Base-by-base conservation (phyloP, 2,329 filamentous ascomycete genomes). In the Onygenales sp. region DNA sequence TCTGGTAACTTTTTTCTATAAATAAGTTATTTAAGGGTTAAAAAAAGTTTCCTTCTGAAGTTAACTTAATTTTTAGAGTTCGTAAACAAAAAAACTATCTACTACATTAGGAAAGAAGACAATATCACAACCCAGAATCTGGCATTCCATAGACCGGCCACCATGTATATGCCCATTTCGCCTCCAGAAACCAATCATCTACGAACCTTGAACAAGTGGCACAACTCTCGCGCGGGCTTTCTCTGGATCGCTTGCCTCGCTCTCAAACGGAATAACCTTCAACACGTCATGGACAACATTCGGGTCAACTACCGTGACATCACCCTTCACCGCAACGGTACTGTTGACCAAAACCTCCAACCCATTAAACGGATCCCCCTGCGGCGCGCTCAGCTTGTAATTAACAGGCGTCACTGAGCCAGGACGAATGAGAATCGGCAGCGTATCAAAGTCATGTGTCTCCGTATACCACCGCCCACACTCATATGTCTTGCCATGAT, bases 371-470 rank as follows among this genome's bases (percentile, higher is more conserved):
- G 65, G 58, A 57, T 65, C 62, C 42, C 57, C 62, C 36, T 66
- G 59, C 2, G 66, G 64, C 3, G 52, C 58, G 49, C 59, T 62
- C 46, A 68, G 43, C 43, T 54, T 58, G 4, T 59, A 59, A 44
- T 68, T 68, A 7, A 62, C 51, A 10, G 61, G 53, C 2, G 64
- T 67, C 4, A 79, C 59, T 0, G 76, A 76, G 52, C 76, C 74
- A 57, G 78, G 76, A 2, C 78, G 68, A 14, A 81, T 74, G 46
- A 80, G 79, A 1, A 82, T 61, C 9, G 79, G 79, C 54, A 81
- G 61, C 2, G 72, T 78, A 36, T 72, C 73, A 53, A 81, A 81
- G 2, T 67, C 69, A 55, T 81, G 79, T 56, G 63, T 75, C 67
- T 81, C 78, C 48, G 61, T 74, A 60, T 78, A 77, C 79, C 79